These are phyloP conservation scores for Lodderomyces metapsilosis DNA, from an alignment of 1,139 yeast genomes.

Conservation along the genomic window DNA sequence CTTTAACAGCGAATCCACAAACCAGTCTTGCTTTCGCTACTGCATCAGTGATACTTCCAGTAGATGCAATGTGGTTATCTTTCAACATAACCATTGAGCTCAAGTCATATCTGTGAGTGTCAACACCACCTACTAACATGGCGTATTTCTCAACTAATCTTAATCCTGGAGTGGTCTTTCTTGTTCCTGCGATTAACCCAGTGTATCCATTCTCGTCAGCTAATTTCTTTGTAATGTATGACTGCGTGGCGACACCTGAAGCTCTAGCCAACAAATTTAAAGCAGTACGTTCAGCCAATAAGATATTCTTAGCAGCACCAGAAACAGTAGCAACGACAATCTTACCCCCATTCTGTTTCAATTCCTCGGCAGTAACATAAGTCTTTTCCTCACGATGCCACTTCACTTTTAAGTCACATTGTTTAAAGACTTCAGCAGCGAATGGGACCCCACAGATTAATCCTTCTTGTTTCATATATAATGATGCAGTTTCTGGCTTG, in stretches of 20 bases:
- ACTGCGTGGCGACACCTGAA: constrained; percentile 88
- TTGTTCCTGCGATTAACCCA: constrained; percentile 93
- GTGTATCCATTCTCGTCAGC: constrained; percentile 73
- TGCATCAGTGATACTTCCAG: constrained; percentile 87
- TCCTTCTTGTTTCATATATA: constrained; percentile 80
- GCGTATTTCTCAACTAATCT: constrained; percentile 86
- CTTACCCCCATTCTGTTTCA: constrained; percentile 48
- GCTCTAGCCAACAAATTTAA: constrained; percentile 78
- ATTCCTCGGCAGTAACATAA: constrained; percentile 43
- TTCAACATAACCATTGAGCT: constrained; percentile 96
- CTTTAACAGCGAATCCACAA: constrained; percentile 86
- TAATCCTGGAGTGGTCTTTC: constrained; percentile 96
- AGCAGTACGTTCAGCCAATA: constrained; percentile 85
- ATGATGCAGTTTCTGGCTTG: constrained; percentile 65
- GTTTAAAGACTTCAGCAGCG: constrained; percentile 80
- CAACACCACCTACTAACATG: constrained; percentile 94
- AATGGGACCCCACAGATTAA: constrained; percentile 88
- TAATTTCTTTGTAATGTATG: constrained; percentile 53
- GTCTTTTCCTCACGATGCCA: constrained; percentile 78
- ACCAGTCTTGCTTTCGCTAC: constrained; percentile 73
- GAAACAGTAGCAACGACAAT: constrained; percentile 72
- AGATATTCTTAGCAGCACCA: constrained; percentile 77
- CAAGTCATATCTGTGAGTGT: constrained; percentile 87
- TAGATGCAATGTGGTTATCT: constrained; percentile 90
- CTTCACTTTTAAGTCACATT: constrained; percentile 65